phyloP scores from a whole-genome alignment of 1,284 basidiomycete species.

The Anthracocystis setariae region DNA sequence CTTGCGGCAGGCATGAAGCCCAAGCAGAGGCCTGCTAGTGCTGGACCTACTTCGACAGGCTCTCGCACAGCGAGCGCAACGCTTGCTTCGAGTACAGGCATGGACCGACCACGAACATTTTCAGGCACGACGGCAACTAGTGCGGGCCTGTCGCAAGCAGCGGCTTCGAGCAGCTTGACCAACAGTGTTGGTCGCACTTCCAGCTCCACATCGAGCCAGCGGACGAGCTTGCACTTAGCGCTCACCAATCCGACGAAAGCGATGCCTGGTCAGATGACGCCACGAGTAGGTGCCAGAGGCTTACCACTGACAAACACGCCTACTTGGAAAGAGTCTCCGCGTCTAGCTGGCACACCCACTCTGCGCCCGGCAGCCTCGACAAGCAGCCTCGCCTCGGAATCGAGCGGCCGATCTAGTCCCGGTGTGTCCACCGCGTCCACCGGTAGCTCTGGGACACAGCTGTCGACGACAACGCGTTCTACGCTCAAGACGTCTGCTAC shows the following conservation, averaged over 20 bases:
- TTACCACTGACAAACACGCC: slow-evolving; percentile 14
- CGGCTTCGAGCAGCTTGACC: slow-evolving; percentile 1
- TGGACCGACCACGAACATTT: slow-evolving; percentile 23
- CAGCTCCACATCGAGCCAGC: slow-evolving; percentile 6
- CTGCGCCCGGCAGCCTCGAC: slow-evolving; percentile 23
- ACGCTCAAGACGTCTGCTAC: slow-evolving; percentile 14
- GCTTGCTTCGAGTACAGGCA: not conserved
- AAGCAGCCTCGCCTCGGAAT: slow-evolving; percentile 38
- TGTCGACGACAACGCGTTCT: slow-evolving; percentile 24
- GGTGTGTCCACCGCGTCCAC: slow-evolving; percentile 30
- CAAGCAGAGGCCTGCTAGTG: slow-evolving; percentile 39
- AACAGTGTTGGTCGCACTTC: slow-evolving; percentile 7
- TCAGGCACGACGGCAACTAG: slow-evolving; percentile 31
- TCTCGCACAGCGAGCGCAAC: slow-evolving; percentile 12
- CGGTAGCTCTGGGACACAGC: slow-evolving; percentile 23
- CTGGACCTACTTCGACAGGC: slow-evolving; percentile 14
- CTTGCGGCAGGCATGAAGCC: slow-evolving; percentile 42
- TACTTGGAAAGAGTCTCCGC: slow-evolving; percentile 25
- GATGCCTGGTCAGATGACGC: slow-evolving; percentile 21
- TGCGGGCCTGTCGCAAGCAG: slow-evolving; percentile 17
- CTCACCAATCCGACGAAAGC: slow-evolving; percentile 27
- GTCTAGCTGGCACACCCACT: slow-evolving; percentile 9
- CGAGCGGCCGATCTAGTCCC: slow-evolving; percentile 41
- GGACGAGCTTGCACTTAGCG: slow-evolving; percentile 36
- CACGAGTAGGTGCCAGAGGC: slow-evolving; percentile 23